Base-by-base conservation (phyloP, 2,329 filamentous ascomycete species). In the Aspergillus terreus region DNA sequence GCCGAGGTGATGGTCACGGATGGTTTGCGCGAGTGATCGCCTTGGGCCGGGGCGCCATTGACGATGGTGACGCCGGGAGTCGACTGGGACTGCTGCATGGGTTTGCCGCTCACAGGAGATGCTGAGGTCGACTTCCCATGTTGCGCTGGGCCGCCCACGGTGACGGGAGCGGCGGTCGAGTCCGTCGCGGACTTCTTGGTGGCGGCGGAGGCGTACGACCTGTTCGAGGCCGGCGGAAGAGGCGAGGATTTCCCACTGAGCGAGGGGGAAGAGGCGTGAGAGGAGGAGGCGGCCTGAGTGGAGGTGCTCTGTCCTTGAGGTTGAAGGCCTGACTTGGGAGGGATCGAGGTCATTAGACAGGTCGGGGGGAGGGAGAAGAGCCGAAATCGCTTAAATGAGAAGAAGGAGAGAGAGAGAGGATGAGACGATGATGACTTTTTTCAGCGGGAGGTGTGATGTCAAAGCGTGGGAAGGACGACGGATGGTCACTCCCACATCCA, bases 1-100 rank as follows among this genome's bases (percentile, higher is more conserved):
- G 88, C 88, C 62, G 90, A 86, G 71, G 84, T 91, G 78, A 96
- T 96, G 65, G 92, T 95, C 65, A 96, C 87, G 15, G 92, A 96
- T 58, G 85, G 85, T 76, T 95, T 96, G 69, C 90, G 84, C 68
- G 79, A 82, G 77, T 97, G 92, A 63, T 90, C 86, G 62, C 78
- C 78, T 49, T 71, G 65, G 44, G 71, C 68, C 53, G 71, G 71
- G 58, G 68, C 76, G 64, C 89, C 89, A 82, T 95, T 94, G 63
- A 83, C 73, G 65, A 80, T 80, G 66, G 79, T 78, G 52, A 85
- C 80, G 59, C 77, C 76, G 56, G 68, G 60, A 40, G 40, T 19
- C 15, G 65, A 59, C 49, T 67, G 61, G 25, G 60, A 50, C 54
- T 61, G 59, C 60, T 63, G 86, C 72, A 84, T 78, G 60, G 80